phyloP scores from a whole-genome alignment of 352 stramenopile genomes.

The Globisporangium alternatum region DNA sequence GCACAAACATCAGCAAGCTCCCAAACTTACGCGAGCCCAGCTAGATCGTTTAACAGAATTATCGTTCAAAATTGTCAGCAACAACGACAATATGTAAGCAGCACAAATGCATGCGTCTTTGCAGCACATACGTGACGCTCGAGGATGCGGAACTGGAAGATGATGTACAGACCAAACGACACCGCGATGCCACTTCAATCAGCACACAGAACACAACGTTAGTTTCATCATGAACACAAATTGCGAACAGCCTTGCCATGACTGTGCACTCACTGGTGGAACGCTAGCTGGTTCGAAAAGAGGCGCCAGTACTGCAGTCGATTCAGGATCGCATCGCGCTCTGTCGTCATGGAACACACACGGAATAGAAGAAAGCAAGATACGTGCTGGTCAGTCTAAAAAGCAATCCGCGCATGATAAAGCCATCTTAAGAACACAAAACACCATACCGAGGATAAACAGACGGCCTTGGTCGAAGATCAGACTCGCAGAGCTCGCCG shows the following conservation, averaged over 20 bases:
- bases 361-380: not conserved
- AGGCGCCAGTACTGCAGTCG: conserved; percentile 73
- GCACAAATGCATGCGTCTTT: not conserved
- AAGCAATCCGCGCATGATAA: not conserved
- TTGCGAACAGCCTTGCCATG: not conserved
- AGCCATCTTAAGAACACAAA: not conserved
- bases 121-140: conserved; percentile 49
- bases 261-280: conserved; percentile 51
- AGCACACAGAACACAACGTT: not conserved
- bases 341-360: conserved; percentile 16
- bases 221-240: not conserved
- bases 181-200: conserved; percentile 60
- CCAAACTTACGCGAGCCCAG: conserved; percentile 87
- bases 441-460: conserved; percentile 39
- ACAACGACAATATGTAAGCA: not conserved
- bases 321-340: conserved; percentile 52
- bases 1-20: conserved; percentile 64
- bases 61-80: not conserved
- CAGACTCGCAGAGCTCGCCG: conserved; percentile 61
- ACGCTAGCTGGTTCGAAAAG: conserved; percentile 65
- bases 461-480: conserved; percentile 55
- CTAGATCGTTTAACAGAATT: conserved; percentile 18
- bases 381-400: not conserved
- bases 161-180: conserved; percentile 76
- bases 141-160: conserved; percentile 85